Percentiles rank a stretch among this genome's conserved stretches.
phyloP scores from a whole-genome alignment of 805 yeast species.

The Nakazawaea wickerhamii region DNA sequence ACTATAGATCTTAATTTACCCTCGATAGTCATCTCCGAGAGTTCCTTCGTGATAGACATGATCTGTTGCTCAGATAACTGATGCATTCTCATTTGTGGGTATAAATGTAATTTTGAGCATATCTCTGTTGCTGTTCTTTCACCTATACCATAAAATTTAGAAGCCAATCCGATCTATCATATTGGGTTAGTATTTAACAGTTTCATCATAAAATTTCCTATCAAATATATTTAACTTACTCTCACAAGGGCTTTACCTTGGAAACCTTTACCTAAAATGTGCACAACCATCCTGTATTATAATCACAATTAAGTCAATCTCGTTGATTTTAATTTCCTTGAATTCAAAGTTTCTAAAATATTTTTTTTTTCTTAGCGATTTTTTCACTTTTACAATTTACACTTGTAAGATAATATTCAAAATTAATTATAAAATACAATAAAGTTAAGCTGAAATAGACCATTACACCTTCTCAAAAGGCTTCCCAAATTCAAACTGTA shows the following conservation, averaged over 20 bases:
- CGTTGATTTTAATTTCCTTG: neutral
- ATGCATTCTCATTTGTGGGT: constrained; percentile 92
- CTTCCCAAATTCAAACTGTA: no score
- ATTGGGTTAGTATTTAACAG: constrained; percentile 7
- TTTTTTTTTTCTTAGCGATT: no score
- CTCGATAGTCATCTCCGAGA: constrained; percentile 78
- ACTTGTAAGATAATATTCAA: no score
- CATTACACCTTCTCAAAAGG: no score
- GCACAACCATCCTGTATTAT: constrained; percentile 39
- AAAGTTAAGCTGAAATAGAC: neutral
- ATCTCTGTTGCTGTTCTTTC: constrained; percentile 60
- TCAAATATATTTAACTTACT: constrained; percentile 20
- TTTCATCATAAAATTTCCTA: neutral
- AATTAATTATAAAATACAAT: no score
- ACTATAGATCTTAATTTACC: constrained; percentile 70
- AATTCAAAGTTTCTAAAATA: neutral
- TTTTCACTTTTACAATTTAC: no score
- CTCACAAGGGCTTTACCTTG: constrained; percentile 33
- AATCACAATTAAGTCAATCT: neutral
- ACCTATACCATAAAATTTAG: constrained; percentile 88
- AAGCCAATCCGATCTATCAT: constrained; percentile 57
- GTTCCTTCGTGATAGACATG: constrained; percentile 80
- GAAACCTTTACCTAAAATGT: constrained; percentile 46
- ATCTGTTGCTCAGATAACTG: constrained; percentile 86
- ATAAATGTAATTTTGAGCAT: constrained; percentile 85